Base-by-base conservation (phyloP, 768 basidiomycete genomes). In the Galerina marginata region DNA sequence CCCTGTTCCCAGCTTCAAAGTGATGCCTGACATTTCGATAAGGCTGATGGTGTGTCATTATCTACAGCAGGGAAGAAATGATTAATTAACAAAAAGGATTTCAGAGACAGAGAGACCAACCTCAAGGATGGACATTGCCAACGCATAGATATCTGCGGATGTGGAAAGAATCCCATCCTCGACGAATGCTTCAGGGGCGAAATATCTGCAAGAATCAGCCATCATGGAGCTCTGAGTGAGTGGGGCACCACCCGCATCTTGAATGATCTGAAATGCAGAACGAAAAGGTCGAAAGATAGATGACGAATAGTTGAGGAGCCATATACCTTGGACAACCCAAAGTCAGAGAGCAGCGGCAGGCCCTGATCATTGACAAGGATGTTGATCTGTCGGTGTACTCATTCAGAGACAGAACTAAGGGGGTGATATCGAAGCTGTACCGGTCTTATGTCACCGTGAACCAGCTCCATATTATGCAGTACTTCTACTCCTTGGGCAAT, bases 91-190 rank as follows among this genome's bases (percentile, higher is more conserved):
- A 20, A 54, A 29, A 20, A 29, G 6, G 16, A 29, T n/a, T 3
- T 51, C 0, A 36, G 29, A 16, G 9, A 37, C 7, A 33, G 58
- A 36, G 33, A 1, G 5, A 49, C 85, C 77, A 4, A 51, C 85
- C 79, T 87, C 86, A 14, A 87, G 72, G 39, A 84, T 74, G 1
- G 85, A 86, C 85, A 87, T 87, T 7, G 73, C 83, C 33, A 78
- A 80, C 9, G 86, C 79, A 59, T 85, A 87, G 12, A 87, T 77
- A 65, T 87, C 85, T 12, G 83, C 80, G 33, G 72, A 71, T 6
- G 74, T 72, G 0, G 81, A 83, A 25, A 87, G 71, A 5, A 76
- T 75, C 6, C 81, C 84, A 63, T 79, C 76, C 12, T 82, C 83
- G 53, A 76, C 70, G 62, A 80, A 85, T 9, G 85, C 72, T 65